Evolutionary conservation across 2,329 filamentous ascomycete species (phyloP).

Genomic region (Diplodia corticola): DNA sequence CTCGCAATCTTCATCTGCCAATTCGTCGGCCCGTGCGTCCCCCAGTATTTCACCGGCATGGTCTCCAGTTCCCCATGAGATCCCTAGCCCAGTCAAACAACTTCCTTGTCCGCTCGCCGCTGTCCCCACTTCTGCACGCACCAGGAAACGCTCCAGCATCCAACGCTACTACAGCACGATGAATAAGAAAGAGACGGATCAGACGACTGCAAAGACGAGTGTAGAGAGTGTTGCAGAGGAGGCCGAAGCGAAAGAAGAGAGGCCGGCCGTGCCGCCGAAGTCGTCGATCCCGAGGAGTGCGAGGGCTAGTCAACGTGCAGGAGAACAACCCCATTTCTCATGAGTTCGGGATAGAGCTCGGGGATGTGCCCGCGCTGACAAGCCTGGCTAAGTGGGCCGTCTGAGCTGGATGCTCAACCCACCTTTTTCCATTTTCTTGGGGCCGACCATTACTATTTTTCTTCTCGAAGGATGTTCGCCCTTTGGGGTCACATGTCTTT

Average conservation of each 20-base stretch:
- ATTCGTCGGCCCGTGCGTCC: not conserved
- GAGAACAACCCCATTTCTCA: not conserved
- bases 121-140: not conserved
- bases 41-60: not conserved
- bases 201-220: not conserved
- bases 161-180: slow-evolving; percentile 15
- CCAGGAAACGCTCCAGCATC: slow-evolving; percentile 5
- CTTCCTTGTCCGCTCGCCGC: not conserved
- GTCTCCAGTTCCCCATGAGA: slow-evolving; percentile 2
- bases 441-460: not conserved
- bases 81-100: slow-evolving; percentile 1
- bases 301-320: not conserved
- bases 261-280: not conserved
- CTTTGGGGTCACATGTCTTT: not conserved
- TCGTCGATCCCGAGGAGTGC: not conserved
- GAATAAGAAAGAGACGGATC: not conserved
- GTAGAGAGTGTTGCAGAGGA: not conserved
- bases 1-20: not conserved
- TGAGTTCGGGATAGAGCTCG: slow-evolving; percentile 32
- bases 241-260: not conserved
- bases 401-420: not conserved
- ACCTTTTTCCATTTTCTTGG: not conserved
- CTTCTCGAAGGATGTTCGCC: too few species aligned
- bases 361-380: slow-evolving; percentile 37
- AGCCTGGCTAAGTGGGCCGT: slow-evolving; percentile 23